Evolutionary conservation across 768 basidiomycete genomes (phyloP).

Genomic region (Lactarius psammicola): DNA sequence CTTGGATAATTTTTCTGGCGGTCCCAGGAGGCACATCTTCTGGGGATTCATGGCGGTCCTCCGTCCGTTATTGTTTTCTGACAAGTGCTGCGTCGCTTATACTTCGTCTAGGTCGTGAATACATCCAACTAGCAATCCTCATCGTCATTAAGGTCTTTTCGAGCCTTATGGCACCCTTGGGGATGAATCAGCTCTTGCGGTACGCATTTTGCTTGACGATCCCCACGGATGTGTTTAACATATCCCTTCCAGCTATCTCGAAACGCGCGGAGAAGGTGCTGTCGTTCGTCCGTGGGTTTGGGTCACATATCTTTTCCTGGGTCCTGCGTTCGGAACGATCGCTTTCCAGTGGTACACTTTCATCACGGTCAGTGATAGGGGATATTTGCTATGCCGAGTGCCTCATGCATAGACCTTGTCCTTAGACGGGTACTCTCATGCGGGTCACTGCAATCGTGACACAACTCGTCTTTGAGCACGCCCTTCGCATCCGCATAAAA

Average conservation of each 20-base stretch:
- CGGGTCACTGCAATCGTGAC: too few species aligned
- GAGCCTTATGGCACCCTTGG: constrained; percentile 34
- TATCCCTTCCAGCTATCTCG: constrained; percentile 48
- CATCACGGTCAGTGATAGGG: constrained; percentile 31
- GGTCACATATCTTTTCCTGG: constrained; percentile 52
- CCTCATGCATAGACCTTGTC: neutral
- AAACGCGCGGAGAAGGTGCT: constrained; percentile 49
- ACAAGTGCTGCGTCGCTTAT: neutral
- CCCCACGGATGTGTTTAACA: neutral
- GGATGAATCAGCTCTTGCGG: constrained; percentile 36
- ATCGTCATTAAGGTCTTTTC: constrained; percentile 21
- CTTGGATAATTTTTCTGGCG: constrained; percentile 23
- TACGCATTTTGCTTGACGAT: constrained; percentile 20
- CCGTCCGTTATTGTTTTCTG: constrained; percentile 14
- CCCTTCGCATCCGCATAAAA: constrained; percentile 52
- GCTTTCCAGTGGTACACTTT: constrained; percentile 55
- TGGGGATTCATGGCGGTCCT: constrained; percentile 32
- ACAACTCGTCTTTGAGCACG: constrained; percentile 55
- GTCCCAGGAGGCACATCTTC: constrained; percentile 30
- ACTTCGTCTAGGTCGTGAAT: constrained; percentile 21
- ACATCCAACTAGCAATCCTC: constrained; percentile 17
- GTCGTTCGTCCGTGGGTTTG: constrained; percentile 66
- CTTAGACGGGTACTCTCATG: constrained; percentile 40
- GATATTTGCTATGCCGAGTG: neutral
- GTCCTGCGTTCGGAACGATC: constrained; percentile 45